Conservation (phyloP, 768 basidiomycete genomes). For the Coprinopsis sp. region DNA sequence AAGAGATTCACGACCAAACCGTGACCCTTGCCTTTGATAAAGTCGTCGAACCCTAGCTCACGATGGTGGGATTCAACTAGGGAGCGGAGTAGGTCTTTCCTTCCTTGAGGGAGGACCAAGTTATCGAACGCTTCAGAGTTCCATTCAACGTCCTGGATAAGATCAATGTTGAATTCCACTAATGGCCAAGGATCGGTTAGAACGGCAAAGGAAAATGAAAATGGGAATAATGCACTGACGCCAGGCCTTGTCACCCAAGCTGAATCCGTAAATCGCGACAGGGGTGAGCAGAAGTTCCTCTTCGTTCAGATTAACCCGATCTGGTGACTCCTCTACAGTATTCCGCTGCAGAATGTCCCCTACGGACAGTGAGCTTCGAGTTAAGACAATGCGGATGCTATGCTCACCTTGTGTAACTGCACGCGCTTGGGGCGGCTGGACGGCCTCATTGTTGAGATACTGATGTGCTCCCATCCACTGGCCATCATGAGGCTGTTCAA, state of each 20-base stretch:
- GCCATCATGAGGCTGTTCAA: conserved; percentile 11
- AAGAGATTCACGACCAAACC: conserved; percentile 53
- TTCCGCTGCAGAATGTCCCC: conserved; percentile 14
- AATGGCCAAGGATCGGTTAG: background rate
- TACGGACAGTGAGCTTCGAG: background rate
- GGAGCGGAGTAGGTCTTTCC: conserved; percentile 51
- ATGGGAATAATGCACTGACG: conserved; percentile 30
- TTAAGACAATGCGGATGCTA: no score
- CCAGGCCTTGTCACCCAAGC: conserved; percentile 56
- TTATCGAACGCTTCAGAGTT: conserved; percentile 54
- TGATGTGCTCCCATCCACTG: background rate
- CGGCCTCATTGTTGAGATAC: conserved; percentile 1
- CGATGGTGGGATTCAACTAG: conserved; percentile 55
- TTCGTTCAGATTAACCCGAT: conserved; percentile 36
- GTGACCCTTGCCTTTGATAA: conserved; percentile 63
- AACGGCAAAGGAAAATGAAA: background rate
- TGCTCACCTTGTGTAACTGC: no score
- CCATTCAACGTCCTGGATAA: conserved; percentile 50
- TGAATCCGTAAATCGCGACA: conserved; percentile 58
- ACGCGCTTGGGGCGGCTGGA: no score
- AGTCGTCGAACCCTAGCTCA: conserved; percentile 51
- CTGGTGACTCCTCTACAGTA: conserved; percentile 19
- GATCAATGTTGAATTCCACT: conserved; percentile 61
- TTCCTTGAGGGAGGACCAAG: conserved; percentile 50
- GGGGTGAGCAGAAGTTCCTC: conserved; percentile 54